phyloP scores from a whole-genome alignment of 257 asterid species.

The Galeopsis tetrahit region DNA sequence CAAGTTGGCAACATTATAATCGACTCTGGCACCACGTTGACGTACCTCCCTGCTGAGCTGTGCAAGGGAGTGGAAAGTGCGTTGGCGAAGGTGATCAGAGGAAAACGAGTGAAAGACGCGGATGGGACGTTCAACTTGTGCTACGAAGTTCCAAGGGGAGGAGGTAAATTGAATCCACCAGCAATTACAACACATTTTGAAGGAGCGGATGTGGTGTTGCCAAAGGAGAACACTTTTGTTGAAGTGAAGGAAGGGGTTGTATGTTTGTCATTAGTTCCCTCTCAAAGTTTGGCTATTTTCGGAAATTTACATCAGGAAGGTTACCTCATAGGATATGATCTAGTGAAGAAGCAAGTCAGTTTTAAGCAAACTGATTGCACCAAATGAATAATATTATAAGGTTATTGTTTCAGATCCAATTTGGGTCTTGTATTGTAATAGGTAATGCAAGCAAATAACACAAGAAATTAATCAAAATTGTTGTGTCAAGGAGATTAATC shows the following conservation, averaged over 20 bases:
- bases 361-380: no score
- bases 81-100: neutral
- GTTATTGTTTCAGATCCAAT: no score
- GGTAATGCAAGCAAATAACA: no score
- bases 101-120: neutral
- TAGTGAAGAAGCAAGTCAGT: no score
- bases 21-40: neutral
- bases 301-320: constrained; percentile 55
- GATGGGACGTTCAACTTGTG: constrained; percentile 34
- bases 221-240: constrained; percentile 38
- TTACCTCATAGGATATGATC: no score
- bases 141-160: neutral
- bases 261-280: constrained; percentile 47
- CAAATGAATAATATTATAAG: no score
- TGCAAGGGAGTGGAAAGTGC: neutral
- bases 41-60: neutral
- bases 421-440: no score
- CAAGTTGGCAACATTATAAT: neutral
- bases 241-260: constrained; percentile 40
- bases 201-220: constrained; percentile 52
- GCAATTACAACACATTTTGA: constrained; percentile 43
- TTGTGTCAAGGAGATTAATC: no score
- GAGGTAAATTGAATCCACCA: constrained; percentile 28
- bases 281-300: constrained; percentile 35
- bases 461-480: no score